Base-by-base conservation (phyloP, 176 grass and related monocot genomes). In the Aegilops longissima region DNA sequence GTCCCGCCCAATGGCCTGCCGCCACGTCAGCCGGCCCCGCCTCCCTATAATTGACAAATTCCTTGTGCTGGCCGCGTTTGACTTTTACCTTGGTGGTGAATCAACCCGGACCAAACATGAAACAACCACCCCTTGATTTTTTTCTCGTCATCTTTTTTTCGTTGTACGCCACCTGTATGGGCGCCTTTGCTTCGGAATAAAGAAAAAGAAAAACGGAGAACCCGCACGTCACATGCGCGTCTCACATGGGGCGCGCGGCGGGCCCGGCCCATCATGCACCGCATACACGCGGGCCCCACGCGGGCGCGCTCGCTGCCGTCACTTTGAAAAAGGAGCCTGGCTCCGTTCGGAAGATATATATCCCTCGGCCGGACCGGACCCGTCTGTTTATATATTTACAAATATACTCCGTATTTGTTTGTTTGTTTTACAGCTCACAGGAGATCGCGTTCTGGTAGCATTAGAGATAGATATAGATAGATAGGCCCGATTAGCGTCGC, bases 51-150 rank as follows among this genome's bases (percentile, higher is more conserved):
- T 88, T 89, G 92, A 90, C 90, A 52, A 25, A 30, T 76, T 80
- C 89, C 80, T 84, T 80, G 81, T 13, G 47, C 89, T 69, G 76
- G 10, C 85, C 76, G 85, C 76, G 44, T 84, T 87, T 84, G 85
- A 91, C 89, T 87, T 84, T 91, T 87, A 68, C 76, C 70, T 72
- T 86, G 64, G 72, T 42, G 54, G 89, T 79, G 89, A 90, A 90
- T 83, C 84, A 47, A 90, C 72, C 84, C 39, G 1, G 39, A 67
- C 25, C 27, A 8, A 67, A 61, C 70, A 59, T 12, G 42, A 45
- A 45, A 45, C 42, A 45, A 69, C 40, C 10, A 17, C 35, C 3
- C 45, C 0, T 21, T 23, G 82, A 68, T 68, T 81, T 89, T 89
- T 68, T 21, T 17, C 25, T 31, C 8, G 7, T 6, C 35, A 36